Evolutionary conservation across 768 basidiomycete genomes (phyloP).

Genomic region (Lactarius sp.): DNA sequence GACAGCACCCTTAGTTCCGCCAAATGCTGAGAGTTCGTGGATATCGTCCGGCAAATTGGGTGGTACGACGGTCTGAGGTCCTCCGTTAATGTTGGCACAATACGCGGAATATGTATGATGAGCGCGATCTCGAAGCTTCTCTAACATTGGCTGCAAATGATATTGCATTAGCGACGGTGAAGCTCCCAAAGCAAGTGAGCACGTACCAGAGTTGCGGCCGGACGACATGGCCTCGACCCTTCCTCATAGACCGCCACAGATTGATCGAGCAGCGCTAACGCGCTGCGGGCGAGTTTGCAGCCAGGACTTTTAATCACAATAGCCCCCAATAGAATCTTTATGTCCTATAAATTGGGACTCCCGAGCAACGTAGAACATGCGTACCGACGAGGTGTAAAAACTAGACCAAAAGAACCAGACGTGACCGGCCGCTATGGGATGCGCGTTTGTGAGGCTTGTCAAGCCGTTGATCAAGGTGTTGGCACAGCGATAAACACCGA

Average conservation of each 20-base stretch:
- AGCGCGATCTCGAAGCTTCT: conserved; percentile 38
- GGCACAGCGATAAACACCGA: conserved; percentile 42
- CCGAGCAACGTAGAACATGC: conserved; percentile 17
- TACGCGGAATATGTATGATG: conserved; percentile 31
- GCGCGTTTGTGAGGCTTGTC: conserved; percentile 35
- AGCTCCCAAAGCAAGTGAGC: neutral
- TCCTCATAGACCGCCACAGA: conserved; percentile 41
- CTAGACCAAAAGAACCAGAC: conserved; percentile 52
- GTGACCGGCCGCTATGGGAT: conserved; percentile 34
- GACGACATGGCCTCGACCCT: conserved; percentile 38
- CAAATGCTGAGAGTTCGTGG: conserved; percentile 22
- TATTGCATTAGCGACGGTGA: neutral
- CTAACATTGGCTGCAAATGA: conserved; percentile 34
- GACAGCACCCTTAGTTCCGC: conserved; percentile 18
- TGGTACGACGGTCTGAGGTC: neutral
- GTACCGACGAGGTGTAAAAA: conserved; percentile 46
- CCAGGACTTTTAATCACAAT: conserved; percentile 44
- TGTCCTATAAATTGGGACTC: neutral
- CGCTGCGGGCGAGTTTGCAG: conserved; percentile 39
- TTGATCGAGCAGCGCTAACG: conserved; percentile 37
- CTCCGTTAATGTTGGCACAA: neutral
- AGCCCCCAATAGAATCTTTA: conserved; percentile 43
- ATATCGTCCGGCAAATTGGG: conserved; percentile 4
- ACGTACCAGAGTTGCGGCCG: conserved; percentile 22
- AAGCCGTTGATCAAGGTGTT: conserved; percentile 40